Evolutionary conservation across 1,139 yeast genomes (phyloP), one percentile per base, ranked within the genome.

Genomic region (Wickerhamomyces sp.): DNA sequence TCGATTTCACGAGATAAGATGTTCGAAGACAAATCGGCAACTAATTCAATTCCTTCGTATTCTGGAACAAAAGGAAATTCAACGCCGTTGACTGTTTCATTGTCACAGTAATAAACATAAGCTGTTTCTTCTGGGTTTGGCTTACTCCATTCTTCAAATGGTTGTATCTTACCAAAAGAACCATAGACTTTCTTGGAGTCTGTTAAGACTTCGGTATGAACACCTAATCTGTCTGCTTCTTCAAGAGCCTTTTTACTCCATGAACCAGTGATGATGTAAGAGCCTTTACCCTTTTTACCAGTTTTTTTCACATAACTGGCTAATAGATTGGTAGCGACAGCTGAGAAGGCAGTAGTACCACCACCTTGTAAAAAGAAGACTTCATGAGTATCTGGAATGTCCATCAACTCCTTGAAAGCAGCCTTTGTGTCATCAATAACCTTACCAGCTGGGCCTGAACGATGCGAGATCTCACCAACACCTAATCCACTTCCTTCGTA

Each of bases 311-410:
- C 88, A 63, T 77, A 78, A 37, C 84, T 73, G 32, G 96, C 95
- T 51, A 84, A 66, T 68, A 93, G 66, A 64, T 93, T 93, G 58
- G 93, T 81, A 14, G 88, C 91, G 47, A 89, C 76, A 9, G 95
- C 79, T 7, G 98, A 86, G 60, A 93, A 93, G 7, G 96, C 98
- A 36, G 90, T 85, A 43, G 98, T 91, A 51, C 98, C 99, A 50
- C 99, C 99, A 51, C 99, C 98, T 71, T 93, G 99, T 69, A 91
- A 69, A 69, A 91, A 93, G 62, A 93, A 83, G 2, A 91, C 93
- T 62, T 90, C 98, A 64, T 93, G 95, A 34, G 95, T 84, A 50
- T 88, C 95, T 32, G 98, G 99, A 44, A 93, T 78, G 48, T 73
- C 64, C 63, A 89, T 67, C 47, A 93, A 71, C 58, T 84, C 69